A percentile compares a stretch with the other conserved stretches of the same genome.
Conservation (phyloP, 106 monocot genomes). For the Cymbidium sinense region DNA sequence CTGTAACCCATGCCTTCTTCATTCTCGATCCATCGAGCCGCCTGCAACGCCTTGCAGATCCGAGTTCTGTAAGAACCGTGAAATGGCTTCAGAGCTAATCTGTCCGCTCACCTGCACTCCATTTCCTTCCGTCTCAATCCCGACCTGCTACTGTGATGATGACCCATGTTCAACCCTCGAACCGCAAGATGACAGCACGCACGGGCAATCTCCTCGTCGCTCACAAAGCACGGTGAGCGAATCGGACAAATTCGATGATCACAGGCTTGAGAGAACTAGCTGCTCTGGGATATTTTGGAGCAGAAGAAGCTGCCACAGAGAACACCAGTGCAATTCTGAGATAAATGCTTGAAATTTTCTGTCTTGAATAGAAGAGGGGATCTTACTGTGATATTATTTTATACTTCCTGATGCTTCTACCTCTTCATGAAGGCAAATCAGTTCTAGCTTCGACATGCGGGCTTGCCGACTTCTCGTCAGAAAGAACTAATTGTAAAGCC, state of each 20-base stretch:
- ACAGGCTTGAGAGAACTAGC: constrained; percentile 46
- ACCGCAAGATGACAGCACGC: background rate
- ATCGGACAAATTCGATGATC: constrained; percentile 36
- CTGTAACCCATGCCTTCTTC: constrained; percentile 75
- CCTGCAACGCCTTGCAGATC: constrained; percentile 16
- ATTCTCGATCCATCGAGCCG: constrained; percentile 18
- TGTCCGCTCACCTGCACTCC: constrained; percentile 77
- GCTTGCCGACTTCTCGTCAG: no score
- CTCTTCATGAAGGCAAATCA: no score
- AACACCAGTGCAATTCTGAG: constrained; percentile 87
- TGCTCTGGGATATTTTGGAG: constrained; percentile 78
- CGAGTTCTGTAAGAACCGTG: constrained; percentile 37
- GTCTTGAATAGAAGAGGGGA: background rate
- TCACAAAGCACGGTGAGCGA: constrained; percentile 25
- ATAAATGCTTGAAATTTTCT: constrained; percentile 41
- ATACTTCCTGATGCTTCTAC: no score
- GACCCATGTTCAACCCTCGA: constrained; percentile 30
- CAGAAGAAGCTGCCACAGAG: constrained; percentile 83
- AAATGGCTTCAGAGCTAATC: constrained; percentile 38
- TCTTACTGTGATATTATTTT: background rate
- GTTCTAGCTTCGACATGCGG: no score
- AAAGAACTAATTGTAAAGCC: no score
- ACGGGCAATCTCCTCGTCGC: constrained; percentile 15
- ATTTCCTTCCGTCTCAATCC: constrained; percentile 59
- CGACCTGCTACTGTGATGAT: constrained; percentile 40